A percentile compares a stretch with the other conserved stretches of the same genome.
Evolutionary conservation across 148 eudicot species (phyloP).

Genomic region (Amaranthus hypochondriacus): DNA sequence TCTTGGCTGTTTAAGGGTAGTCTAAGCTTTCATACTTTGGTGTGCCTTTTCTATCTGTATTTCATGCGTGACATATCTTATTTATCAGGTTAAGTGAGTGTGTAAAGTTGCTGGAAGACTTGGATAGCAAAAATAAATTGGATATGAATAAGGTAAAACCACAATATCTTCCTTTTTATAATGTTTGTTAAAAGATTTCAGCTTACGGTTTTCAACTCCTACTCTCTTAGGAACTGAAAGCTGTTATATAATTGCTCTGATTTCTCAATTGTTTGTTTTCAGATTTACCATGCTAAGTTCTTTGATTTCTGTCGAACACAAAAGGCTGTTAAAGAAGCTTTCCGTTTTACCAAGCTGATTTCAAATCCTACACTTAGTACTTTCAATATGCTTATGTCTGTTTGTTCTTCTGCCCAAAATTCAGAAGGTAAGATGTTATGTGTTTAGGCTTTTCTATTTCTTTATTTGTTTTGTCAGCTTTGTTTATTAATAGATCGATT

Average conservation of each 20-base stretch:
- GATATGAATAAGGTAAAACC: conserved; percentile 78
- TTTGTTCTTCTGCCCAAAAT: conserved; percentile 83
- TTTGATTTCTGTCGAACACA: conserved; percentile 62
- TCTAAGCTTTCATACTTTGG: neutral
- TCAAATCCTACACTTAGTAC: conserved; percentile 88
- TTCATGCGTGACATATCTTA: conserved; percentile 4
- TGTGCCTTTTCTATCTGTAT: conserved; percentile 4
- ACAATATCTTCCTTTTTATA: neutral
- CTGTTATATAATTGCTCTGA: conserved; percentile 13
- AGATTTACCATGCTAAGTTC: conserved; percentile 82
- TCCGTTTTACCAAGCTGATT: conserved; percentile 73
- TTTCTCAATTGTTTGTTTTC: conserved; percentile 29
- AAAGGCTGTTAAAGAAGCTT: conserved; percentile 85
- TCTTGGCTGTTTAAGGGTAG: conserved; percentile 2
- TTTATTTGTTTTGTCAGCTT: neutral
- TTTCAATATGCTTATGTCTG: conserved; percentile 97
- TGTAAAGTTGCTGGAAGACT: conserved; percentile 76
- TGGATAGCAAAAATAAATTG: conserved; percentile 58
- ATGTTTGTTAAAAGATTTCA: neutral
- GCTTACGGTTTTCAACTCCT: conserved; percentile 3
- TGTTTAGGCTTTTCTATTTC: neutral
- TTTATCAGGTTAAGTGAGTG: conserved; percentile 68
- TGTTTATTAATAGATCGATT: neutral
- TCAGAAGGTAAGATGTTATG: conserved; percentile 50
- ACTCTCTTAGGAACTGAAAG: conserved; percentile 1